phyloP scores from a whole-genome alignment of 495 filamentous ascomycete genomes.

The Penicillium antarcticum region DNA sequence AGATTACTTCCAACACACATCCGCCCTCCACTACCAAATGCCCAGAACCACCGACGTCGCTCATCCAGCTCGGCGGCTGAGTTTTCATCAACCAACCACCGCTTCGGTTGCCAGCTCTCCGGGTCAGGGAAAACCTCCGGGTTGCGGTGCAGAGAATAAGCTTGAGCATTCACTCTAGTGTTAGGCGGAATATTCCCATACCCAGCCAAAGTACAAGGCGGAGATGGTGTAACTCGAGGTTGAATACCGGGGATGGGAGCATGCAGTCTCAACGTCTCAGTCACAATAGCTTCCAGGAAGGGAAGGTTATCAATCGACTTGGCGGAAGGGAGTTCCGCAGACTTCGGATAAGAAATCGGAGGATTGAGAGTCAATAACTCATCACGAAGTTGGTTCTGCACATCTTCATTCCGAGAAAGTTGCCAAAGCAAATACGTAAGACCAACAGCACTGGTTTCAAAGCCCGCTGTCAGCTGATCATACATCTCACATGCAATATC shows the following conservation, averaged over 20 bases:
- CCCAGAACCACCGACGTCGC: constrained; percentile 73
- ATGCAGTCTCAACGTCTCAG: constrained; percentile 73
- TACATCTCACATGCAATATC: constrained; percentile 68
- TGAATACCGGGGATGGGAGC: constrained; percentile 73
- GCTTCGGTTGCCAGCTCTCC: constrained; percentile 57
- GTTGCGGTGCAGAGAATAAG: constrained; percentile 70
- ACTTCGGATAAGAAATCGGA: constrained; percentile 21
- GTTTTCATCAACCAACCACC: constrained; percentile 53
- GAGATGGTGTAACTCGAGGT: constrained; percentile 65
- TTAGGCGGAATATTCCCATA: constrained; percentile 58
- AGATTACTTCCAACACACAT: constrained; percentile 87
- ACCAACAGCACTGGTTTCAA: constrained; percentile 72
- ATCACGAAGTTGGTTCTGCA: constrained; percentile 56
- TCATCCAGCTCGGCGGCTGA: constrained; percentile 43
- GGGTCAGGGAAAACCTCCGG: constrained; percentile 57
- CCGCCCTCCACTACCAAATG: constrained; percentile 75
- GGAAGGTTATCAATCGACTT: constrained; percentile 69
- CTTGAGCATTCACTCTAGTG: constrained; percentile 65
- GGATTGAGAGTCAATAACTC: constrained; percentile 58
- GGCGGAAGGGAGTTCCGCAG: constrained; percentile 45
- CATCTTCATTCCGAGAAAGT: constrained; percentile 52
- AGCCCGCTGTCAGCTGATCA: constrained; percentile 74
- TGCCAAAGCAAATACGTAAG: constrained; percentile 71
- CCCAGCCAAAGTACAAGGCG: constrained; percentile 48
- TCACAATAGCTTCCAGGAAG: constrained; percentile 68